Conservation (phyloP, 768 basidiomycete species). For the Kwoniella heveanensis region DNA sequence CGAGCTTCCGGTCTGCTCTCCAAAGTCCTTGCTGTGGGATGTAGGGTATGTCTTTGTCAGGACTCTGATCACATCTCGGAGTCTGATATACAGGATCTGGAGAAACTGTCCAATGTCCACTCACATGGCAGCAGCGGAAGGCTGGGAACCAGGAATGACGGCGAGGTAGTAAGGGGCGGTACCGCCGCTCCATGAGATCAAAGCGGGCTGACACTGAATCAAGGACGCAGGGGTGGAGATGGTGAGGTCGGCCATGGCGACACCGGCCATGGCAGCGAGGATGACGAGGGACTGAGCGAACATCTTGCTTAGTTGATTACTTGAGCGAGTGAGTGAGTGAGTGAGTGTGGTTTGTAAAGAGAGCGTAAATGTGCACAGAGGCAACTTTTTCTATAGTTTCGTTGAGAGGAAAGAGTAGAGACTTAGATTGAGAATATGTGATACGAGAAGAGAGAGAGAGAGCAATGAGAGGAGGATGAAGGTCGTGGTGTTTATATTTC, state of each 20-base stretch:
- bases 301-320: constrained; percentile 26
- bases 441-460: neutral
- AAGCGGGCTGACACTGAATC: constrained; percentile 42
- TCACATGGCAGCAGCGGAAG: constrained; percentile 41
- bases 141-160: constrained; percentile 46
- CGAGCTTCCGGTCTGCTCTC: constrained; percentile 30
- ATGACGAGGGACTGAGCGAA: constrained; percentile 28
- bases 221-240: constrained; percentile 45
- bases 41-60: neutral
- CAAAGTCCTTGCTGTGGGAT: constrained; percentile 32
- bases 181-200: constrained; percentile 40
- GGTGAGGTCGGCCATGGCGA: constrained; percentile 37
- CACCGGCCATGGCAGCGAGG: constrained; percentile 22
- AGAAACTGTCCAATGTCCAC: constrained; percentile 2
- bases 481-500: neutral
- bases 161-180: constrained; percentile 42
- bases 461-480: neutral
- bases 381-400: neutral
- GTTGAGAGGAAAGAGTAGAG: neutral
- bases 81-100: too few relatives aligned
- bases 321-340: neutral
- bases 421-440: neutral
- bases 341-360: neutral
- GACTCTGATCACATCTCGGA: neutral
- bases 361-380: neutral